Percentiles rank a stretch among this genome's conserved stretches.
These are phyloP conservation scores for Albizia julibrissin DNA, from an alignment of 306 rosid species.

Conservation along the genomic window DNA sequence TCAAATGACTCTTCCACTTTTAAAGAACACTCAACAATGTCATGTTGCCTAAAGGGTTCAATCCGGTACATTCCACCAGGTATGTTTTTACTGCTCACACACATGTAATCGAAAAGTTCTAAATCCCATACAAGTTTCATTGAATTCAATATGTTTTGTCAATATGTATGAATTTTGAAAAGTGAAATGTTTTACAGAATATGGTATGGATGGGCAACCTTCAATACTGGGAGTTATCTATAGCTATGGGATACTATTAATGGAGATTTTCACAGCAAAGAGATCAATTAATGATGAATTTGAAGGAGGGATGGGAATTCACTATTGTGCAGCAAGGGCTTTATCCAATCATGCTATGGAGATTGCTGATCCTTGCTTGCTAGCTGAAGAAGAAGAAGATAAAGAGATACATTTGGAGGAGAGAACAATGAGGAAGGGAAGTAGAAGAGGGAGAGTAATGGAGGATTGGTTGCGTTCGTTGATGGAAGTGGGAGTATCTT, in stretches of 20 bases:
- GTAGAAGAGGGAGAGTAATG: neutral
- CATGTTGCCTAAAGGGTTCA: slow-evolving; percentile 30
- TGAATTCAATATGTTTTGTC: neutral
- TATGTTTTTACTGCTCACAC: neutral
- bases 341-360: slow-evolving; percentile 43
- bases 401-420: slow-evolving; percentile 20
- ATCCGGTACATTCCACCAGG: slow-evolving; percentile 49
- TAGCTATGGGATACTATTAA: slow-evolving; percentile 40
- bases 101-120: neutral
- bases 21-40: neutral
- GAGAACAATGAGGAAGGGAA: neutral
- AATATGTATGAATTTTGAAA: neutral
- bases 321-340: slow-evolving; percentile 21
- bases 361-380: slow-evolving; percentile 46
- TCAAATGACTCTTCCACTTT: slow-evolving; percentile 5
- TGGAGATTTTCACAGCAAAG: slow-evolving; percentile 46
- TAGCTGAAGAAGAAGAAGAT: too few relatives aligned
- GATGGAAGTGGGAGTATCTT: slow-evolving; percentile 48
- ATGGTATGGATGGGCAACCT: slow-evolving; percentile 38
- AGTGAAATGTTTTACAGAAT: slow-evolving; percentile 26
- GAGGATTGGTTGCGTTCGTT: slow-evolving; percentile 42
- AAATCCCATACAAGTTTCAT: neutral
- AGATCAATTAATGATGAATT: slow-evolving; percentile 43
- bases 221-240: slow-evolving; percentile 40
- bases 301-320: slow-evolving; percentile 38